Percentiles rank a stretch among this genome's conserved stretches.
Conservation (phyloP, 257 asterid species). For the Paulownia fortunei region DNA sequence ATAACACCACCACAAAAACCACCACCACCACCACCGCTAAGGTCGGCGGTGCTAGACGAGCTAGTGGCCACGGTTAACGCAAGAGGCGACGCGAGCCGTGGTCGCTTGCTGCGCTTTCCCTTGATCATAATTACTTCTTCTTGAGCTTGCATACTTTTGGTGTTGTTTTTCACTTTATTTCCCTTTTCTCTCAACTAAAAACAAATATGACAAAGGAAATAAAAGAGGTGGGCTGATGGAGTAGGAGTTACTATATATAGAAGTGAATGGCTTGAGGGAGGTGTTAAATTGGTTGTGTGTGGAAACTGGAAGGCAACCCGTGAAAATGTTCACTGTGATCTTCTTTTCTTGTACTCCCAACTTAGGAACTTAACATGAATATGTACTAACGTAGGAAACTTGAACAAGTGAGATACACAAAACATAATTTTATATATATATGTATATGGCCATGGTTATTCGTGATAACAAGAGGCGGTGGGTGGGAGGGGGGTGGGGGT, state of each 20-base stretch:
- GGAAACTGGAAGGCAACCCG: conserved; percentile 19
- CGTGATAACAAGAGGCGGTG: not conserved
- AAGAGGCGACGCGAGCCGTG: conserved; percentile 59
- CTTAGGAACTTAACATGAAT: conserved; percentile 35
- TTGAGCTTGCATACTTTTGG: conserved; percentile 48
- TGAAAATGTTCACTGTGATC: conserved; percentile 37
- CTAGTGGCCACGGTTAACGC: conserved; percentile 57
- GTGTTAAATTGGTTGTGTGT: conserved; percentile 21
- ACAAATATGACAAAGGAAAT: not conserved
- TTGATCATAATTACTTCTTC: conserved; percentile 46
- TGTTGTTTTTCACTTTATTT: not conserved
- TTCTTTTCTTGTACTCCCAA: conserved; percentile 40
- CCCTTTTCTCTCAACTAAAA: not conserved
- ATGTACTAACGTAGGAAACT: conserved; percentile 41
- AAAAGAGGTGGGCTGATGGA: conserved; percentile 25
- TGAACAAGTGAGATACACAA: conserved; percentile 43
- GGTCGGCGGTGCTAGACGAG: conserved; percentile 45
- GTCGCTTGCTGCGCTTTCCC: conserved; percentile 74
- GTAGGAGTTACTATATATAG: conserved; percentile 34
- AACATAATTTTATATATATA: not conserved
- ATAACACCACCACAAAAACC: too few relatives aligned
- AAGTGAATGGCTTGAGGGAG: not conserved
- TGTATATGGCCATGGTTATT: too few relatives aligned
- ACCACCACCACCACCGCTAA: not conserved
- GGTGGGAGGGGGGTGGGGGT: too few relatives aligned